phyloP scores from a whole-genome alignment of 140 eudicot genomes.

The Erigeron philadelphicus region DNA sequence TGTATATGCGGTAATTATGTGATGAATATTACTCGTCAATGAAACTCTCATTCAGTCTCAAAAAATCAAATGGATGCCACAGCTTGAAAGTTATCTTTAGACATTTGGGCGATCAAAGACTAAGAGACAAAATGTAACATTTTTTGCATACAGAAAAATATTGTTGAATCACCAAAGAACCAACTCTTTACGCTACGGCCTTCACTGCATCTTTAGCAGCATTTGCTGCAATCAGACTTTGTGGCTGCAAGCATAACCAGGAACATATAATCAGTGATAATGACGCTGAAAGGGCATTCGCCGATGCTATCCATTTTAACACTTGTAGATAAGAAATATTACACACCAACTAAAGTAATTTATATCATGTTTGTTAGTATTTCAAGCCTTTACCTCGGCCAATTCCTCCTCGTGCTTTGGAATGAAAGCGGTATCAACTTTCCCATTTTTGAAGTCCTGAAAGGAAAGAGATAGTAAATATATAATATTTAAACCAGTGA shows the following conservation, averaged over 20 bases:
- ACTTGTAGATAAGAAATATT: not conserved
- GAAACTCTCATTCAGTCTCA: constrained; percentile 27
- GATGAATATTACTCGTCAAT: constrained; percentile 2
- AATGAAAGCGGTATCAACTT: constrained; percentile 94
- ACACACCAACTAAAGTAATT: not conserved
- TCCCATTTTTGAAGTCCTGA: constrained; percentile 93
- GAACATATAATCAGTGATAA: not conserved
- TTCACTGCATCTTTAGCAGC: constrained; percentile 39
- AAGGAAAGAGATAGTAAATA: not conserved
- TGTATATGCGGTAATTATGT: not conserved
- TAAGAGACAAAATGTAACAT: constrained; percentile 22
- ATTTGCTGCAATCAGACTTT: constrained; percentile 24
- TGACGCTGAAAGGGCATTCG: not conserved
- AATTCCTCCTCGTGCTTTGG: constrained; percentile 94
- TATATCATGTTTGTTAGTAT: not conserved
- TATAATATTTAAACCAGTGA: constrained; percentile 9
- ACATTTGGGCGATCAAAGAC: constrained; percentile 21
- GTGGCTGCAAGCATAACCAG: constrained; percentile 43
- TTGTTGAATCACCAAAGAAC: constrained; percentile 2
- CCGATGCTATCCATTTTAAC: not conserved
- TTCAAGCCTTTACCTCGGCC: constrained; percentile 57
- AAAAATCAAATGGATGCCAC: constrained; percentile 27
- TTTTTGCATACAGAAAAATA: constrained; percentile 28
- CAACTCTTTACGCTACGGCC: constrained; percentile 35
- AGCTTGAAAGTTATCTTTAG: constrained; percentile 18